phyloP scores from a whole-genome alignment of 2,329 filamentous ascomycete genomes.

The Diaporthe sp. region DNA sequence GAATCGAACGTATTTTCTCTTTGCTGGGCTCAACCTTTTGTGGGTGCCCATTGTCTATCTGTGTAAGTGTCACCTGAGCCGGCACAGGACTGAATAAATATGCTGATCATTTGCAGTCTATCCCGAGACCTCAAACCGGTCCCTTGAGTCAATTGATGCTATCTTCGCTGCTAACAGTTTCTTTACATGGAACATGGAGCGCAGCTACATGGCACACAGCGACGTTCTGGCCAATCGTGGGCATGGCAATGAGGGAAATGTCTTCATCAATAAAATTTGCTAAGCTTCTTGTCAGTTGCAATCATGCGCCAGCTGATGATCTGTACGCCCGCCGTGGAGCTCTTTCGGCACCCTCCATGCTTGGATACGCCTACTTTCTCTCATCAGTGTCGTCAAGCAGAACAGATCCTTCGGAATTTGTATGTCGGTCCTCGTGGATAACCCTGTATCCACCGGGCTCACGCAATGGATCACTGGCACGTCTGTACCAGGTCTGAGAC shows the following conservation, averaged over 20 bases:
- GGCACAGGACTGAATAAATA: neutral
- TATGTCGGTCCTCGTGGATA: no score
- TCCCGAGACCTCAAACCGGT: neutral
- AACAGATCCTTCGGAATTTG: no score
- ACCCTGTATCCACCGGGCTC: no score
- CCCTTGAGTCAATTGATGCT: slow-evolving; percentile 55
- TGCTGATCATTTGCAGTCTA: neutral
- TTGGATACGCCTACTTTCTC: no score
- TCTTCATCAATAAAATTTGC: neutral
- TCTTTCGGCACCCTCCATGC: no score
- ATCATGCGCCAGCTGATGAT: no score
- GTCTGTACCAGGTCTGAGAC: neutral
- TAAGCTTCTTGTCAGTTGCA: no score
- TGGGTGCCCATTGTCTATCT: neutral
- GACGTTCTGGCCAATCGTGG: neutral
- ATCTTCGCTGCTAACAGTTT: slow-evolving; percentile 59
- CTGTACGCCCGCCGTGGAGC: no score
- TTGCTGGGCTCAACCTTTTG: slow-evolving; percentile 56
- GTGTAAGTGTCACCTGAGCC: neutral
- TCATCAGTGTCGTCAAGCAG: no score
- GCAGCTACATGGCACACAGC: neutral
- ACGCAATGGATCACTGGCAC: neutral
- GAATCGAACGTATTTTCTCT: slow-evolving; percentile 62
- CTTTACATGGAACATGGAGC: slow-evolving; percentile 57
- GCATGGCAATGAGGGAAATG: neutral